Evolutionary conservation across 2,329 filamentous ascomycete species (phyloP).

Genomic region (Aspergillus ruber): DNA sequence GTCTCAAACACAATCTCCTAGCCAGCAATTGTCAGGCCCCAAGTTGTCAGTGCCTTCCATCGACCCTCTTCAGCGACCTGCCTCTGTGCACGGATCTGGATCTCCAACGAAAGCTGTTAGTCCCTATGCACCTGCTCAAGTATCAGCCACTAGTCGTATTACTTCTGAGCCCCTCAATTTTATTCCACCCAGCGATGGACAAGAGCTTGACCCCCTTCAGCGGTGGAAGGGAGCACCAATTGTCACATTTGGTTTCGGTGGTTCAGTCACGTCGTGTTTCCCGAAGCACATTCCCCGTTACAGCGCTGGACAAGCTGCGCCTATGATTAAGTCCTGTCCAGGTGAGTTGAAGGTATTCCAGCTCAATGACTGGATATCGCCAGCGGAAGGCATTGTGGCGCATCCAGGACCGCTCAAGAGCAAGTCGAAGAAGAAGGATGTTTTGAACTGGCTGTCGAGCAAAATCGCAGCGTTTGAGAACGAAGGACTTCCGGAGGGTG

Average conservation of each 20-base stretch:
- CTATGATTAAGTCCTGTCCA: slow-evolving; percentile 73
- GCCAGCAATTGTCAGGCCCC: slow-evolving; percentile 46
- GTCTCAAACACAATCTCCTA: slow-evolving; percentile 55
- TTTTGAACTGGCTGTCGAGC: slow-evolving; percentile 68
- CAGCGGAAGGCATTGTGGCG: slow-evolving; percentile 65
- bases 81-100: slow-evolving; percentile 47
- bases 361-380: slow-evolving; percentile 65
- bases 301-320: slow-evolving; percentile 62
- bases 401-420: slow-evolving; percentile 86
- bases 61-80: slow-evolving; percentile 47
- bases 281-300: slow-evolving; percentile 86
- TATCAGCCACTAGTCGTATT: slow-evolving; percentile 31
- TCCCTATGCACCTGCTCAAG: slow-evolving; percentile 28
- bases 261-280: slow-evolving; percentile 74
- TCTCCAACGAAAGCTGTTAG: slow-evolving; percentile 34
- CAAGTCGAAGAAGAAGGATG: slow-evolving; percentile 95
- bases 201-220: slow-evolving; percentile 65
- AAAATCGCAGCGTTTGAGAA: slow-evolving; percentile 70
- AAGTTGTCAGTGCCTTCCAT: slow-evolving; percentile 36
- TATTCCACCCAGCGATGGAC: slow-evolving; percentile 51
- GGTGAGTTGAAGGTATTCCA: slow-evolving; percentile 76
- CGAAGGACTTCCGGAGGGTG: slow-evolving; percentile 36
- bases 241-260: slow-evolving; percentile 82
- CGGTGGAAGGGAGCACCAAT: slow-evolving; percentile 88
- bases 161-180: slow-evolving; percentile 49